phyloP scores from a whole-genome alignment of 371 early-diverging fungal genomes.

The Syncephalastrum sp. region DNA sequence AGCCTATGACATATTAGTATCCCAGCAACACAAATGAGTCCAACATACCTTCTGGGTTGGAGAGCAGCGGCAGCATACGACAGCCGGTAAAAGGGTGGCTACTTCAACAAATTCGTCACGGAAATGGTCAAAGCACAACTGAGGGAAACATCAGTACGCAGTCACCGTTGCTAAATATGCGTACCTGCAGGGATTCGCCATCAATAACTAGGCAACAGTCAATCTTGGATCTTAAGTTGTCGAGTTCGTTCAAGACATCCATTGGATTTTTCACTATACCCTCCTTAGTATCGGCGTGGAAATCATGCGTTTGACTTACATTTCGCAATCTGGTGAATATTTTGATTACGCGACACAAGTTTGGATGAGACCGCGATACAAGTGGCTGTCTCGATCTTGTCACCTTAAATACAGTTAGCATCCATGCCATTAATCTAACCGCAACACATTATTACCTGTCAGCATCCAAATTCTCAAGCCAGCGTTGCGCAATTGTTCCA shows the following conservation, averaged over 20 bases:
- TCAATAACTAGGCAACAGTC: slow-evolving; percentile 96
- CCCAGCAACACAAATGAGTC: not conserved
- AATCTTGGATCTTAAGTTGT: slow-evolving; percentile 53
- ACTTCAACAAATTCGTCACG: slow-evolving; percentile 82
- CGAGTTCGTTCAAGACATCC: slow-evolving; percentile 68
- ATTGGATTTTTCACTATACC: slow-evolving; percentile 52
- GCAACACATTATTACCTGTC: slow-evolving; percentile 53
- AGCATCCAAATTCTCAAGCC: slow-evolving; percentile 99
- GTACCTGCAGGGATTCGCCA: slow-evolving; percentile 87
- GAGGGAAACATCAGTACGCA: not conserved
- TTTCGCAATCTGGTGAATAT: slow-evolving; percentile 74
- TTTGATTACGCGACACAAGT: slow-evolving; percentile 88
- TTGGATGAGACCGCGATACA: slow-evolving; percentile 95
- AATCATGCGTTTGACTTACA: slow-evolving; percentile 33
- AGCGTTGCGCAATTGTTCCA: slow-evolving; percentile 95
- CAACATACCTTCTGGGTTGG: slow-evolving; percentile 93
- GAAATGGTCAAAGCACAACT: slow-evolving; percentile 71
- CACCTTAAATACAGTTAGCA: slow-evolving; percentile 57
- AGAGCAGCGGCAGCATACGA: slow-evolving; percentile 98
- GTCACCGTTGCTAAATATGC: not conserved
- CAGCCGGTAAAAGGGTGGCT: slow-evolving; percentile 80
- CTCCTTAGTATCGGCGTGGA: not conserved
- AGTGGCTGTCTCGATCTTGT: slow-evolving; percentile 99
- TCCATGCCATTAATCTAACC: too few species aligned
- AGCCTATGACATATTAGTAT: slow-evolving; percentile 53